These are phyloP conservation scores for Crithidia mellificae DNA, from an alignment of 208 protist genomes.

Conservation along the genomic window DNA sequence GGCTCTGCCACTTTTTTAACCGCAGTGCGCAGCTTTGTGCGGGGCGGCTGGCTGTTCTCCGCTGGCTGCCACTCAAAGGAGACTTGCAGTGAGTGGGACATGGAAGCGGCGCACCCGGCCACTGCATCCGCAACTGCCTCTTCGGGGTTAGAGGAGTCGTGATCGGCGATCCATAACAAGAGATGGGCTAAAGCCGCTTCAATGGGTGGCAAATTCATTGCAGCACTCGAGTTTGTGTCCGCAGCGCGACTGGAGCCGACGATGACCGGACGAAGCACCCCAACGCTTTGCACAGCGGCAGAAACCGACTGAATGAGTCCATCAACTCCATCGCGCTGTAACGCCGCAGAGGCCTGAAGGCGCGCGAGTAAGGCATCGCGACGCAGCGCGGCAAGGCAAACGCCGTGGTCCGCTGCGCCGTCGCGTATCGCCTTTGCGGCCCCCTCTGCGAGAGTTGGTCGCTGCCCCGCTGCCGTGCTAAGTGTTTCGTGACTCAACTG, in stretches of 20 bases:
- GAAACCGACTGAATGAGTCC: slow-evolving; percentile 1
- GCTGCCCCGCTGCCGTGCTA: background rate
- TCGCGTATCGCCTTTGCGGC: background rate
- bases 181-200: slow-evolving; percentile 16
- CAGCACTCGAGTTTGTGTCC: background rate
- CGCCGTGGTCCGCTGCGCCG: background rate
- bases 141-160: background rate
- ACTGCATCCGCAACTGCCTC: slow-evolving; percentile 16
- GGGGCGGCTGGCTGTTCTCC: background rate
- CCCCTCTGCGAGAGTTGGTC: slow-evolving; percentile 13
- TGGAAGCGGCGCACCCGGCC: slow-evolving; percentile 17
- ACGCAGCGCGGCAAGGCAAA: slow-evolving; percentile 18
- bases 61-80: slow-evolving; percentile 10
- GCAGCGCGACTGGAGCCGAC: background rate
- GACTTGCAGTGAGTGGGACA: slow-evolving; percentile 12
- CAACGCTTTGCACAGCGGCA: background rate
- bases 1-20: slow-evolving; percentile 3
- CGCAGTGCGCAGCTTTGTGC: background rate
- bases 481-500: background rate
- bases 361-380: slow-evolving; percentile 12
- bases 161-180: slow-evolving; percentile 23
- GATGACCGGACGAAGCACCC: background rate
- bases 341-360: background rate
- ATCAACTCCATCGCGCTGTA: background rate
- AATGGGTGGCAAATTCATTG: background rate